Conservation (phyloP, 129 eudicot species). For the Chrysanthemum seticuspe region DNA sequence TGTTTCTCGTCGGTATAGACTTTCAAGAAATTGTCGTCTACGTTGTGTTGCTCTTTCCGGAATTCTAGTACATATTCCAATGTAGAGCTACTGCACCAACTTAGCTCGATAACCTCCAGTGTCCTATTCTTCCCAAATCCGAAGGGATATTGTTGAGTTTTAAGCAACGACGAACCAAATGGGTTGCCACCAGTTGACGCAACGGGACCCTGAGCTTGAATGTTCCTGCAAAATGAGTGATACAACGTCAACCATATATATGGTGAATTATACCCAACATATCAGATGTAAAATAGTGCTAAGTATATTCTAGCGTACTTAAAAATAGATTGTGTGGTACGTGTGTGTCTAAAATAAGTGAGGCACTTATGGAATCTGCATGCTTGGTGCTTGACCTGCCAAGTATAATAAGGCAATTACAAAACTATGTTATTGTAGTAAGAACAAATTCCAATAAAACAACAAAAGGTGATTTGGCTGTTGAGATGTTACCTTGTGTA, state of each 20-base stretch:
- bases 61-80: no score
- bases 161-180: no score
- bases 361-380: conserved; percentile 63
- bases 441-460: conserved; percentile 7
- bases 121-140: conserved; percentile 24
- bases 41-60: no score
- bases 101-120: no score
- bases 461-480: not conserved
- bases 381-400: conserved; percentile 49
- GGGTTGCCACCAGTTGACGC: conserved; percentile 63
- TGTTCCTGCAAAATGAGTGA: conserved; percentile 52
- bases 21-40: no score
- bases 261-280: not conserved
- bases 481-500: conserved; percentile 45
- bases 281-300: no score
- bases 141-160: conserved; percentile 44
- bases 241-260: not conserved
- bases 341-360: not conserved
- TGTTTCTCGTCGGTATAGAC: no score
- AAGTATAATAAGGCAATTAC: conserved; percentile 60
- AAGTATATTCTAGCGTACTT: not conserved
- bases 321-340: not conserved
- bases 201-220: conserved; percentile 64
- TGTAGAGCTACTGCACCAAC: no score
- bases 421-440: conserved; percentile 20